A percentile compares a stretch with the other conserved stretches of the same genome.
phyloP scores from a whole-genome alignment of 2,329 filamentous ascomycete genomes.

The Capronia coronata region DNA sequence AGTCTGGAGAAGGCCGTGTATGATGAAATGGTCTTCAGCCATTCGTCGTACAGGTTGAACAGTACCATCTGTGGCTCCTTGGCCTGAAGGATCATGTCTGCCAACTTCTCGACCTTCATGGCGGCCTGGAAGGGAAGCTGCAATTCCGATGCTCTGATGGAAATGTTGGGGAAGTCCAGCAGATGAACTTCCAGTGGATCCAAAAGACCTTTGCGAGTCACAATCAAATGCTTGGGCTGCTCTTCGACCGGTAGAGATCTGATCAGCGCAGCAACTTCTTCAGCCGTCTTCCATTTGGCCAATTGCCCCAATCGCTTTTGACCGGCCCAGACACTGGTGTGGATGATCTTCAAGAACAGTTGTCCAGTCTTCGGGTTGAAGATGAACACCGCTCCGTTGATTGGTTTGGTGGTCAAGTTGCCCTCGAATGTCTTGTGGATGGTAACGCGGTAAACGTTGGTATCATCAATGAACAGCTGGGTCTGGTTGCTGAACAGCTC shows the following conservation, averaged over 20 bases:
- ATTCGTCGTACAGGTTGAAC: conserved; percentile 98
- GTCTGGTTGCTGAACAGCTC: conserved; percentile 99
- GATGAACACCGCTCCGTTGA: conserved; percentile 99
- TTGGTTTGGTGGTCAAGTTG: conserved; percentile 97
- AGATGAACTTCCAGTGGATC: conserved; percentile 96
- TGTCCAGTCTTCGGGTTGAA: conserved; percentile 99
- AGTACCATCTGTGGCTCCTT: conserved; percentile 99
- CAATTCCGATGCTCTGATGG: conserved; percentile 91
- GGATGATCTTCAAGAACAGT: conserved; percentile 97
- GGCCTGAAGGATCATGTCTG: conserved; percentile 95
- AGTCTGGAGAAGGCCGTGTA: conserved; percentile 97
- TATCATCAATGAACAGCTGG: conserved; percentile 97
- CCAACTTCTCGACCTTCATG: conserved; percentile 99
- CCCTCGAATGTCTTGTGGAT: conserved; percentile 99
- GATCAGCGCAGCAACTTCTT: conserved; percentile 97
- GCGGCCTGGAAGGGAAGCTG: conserved; percentile 98
- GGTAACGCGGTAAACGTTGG: conserved; percentile 96
- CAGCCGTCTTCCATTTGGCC: conserved; percentile 98
- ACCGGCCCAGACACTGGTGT: conserved; percentile 97
- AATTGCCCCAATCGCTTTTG: conserved; percentile 98
- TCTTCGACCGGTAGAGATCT: conserved; percentile 93
- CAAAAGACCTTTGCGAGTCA: conserved; percentile 91
- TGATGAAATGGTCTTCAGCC: conserved; percentile 95
- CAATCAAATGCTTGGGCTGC: conserved; percentile 97
- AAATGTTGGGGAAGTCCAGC: conserved; percentile 98